phyloP scores from a whole-genome alignment of 805 yeast genomes.

The Lipomyces spencermartinsiae region DNA sequence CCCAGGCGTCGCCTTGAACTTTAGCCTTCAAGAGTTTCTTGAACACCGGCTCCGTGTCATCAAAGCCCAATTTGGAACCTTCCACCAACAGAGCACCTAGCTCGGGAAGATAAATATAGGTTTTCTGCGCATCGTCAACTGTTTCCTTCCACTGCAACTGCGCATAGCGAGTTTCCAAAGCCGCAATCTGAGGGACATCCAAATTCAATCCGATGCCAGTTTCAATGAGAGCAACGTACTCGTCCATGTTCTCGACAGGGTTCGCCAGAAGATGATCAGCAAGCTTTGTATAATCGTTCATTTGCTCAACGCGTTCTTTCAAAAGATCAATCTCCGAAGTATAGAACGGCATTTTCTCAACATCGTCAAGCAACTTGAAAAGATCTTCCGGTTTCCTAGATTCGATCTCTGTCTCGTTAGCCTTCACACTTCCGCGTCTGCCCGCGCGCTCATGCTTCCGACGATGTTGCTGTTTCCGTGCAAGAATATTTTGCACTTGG shows the following conservation, averaged over 20 bases:
- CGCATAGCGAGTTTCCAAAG: slow-evolving; percentile 50
- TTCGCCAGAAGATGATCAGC: slow-evolving; percentile 52
- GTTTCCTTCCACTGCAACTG: slow-evolving; percentile 52
- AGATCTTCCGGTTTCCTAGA: slow-evolving; percentile 46
- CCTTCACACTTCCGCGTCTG: slow-evolving; percentile 19
- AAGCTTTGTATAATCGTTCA: slow-evolving; percentile 58
- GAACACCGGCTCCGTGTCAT: slow-evolving; percentile 38
- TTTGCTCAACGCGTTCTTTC: slow-evolving; percentile 58
- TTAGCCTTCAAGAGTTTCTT: slow-evolving; percentile 20
- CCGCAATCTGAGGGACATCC: slow-evolving; percentile 55
- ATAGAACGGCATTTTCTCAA: slow-evolving; percentile 58
- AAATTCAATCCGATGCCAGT: slow-evolving; percentile 68
- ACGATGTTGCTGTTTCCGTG: slow-evolving; percentile 59
- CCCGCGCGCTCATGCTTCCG: slow-evolving; percentile 44
- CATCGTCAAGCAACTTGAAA: slow-evolving; percentile 51
- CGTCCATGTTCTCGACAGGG: slow-evolving; percentile 49
- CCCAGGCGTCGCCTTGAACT: slow-evolving; percentile 43
- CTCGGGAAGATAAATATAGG: slow-evolving; percentile 40
- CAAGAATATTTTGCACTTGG: slow-evolving; percentile 59
- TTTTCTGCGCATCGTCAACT: slow-evolving; percentile 39
- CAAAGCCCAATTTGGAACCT: slow-evolving; percentile 42
- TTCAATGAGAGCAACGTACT: slow-evolving; percentile 59
- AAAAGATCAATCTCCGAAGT: slow-evolving; percentile 68
- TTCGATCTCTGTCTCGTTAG: slow-evolving; percentile 37
- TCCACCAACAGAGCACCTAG: slow-evolving; percentile 40